Evolutionary conservation across 2,329 filamentous ascomycete genomes (phyloP).

Genomic region (Apiospora marii): DNA sequence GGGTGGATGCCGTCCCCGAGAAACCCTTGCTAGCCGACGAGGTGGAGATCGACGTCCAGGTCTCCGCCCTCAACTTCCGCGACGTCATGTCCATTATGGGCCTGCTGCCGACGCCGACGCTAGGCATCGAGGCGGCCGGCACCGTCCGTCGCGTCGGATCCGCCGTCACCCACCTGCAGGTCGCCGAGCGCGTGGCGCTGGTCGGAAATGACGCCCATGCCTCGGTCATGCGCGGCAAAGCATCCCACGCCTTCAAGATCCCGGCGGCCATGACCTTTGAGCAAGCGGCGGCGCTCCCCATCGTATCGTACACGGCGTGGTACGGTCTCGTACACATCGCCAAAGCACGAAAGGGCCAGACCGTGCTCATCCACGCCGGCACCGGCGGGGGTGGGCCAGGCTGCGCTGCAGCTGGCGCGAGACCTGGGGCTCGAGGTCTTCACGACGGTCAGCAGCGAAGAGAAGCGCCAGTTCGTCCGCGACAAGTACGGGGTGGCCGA

Average conservation of each 20-base stretch:
- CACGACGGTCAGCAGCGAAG: constrained; percentile 45
- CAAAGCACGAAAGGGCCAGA: constrained; percentile 22
- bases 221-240: not conserved
- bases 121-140: not conserved
- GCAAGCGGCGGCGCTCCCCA: constrained; percentile 21
- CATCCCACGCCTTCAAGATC: constrained; percentile 8
- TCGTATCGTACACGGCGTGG: constrained; percentile 24
- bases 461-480: constrained; percentile 38
- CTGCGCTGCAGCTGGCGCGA: constrained; percentile 26
- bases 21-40: constrained; percentile 1
- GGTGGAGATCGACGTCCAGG: constrained; percentile 26
- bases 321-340: constrained; percentile 26
- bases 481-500: constrained; percentile 43
- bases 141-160: not conserved
- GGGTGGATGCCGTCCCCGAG: not conserved
- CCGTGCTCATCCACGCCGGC: constrained; percentile 28
- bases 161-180: not conserved
- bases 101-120: not conserved
- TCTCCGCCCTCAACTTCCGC: constrained; percentile 26
- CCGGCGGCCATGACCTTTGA: constrained; percentile 27
- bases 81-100: constrained; percentile 25
- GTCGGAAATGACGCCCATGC: not conserved
- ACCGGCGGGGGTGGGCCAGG: constrained; percentile 29
- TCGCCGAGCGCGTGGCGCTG: not conserved
- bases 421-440: constrained; percentile 45